Percentiles rank a stretch among this genome's conserved stretches.
These are phyloP conservation scores for Yamadazyma friedrichii DNA, from an alignment of 1,139 yeast species.

Conservation along the genomic window DNA sequence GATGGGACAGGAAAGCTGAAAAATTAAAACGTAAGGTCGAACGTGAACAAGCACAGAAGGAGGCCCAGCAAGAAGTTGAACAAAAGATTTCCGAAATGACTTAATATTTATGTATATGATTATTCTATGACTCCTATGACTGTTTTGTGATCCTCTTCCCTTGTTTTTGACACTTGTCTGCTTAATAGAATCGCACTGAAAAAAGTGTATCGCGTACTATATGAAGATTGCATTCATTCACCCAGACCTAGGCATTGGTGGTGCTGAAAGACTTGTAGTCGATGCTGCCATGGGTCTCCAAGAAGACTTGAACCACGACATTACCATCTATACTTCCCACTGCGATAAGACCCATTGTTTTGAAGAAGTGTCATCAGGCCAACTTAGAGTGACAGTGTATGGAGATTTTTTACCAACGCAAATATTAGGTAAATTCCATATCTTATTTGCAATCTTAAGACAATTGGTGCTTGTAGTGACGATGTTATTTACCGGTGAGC, in stretches of 20 bases:
- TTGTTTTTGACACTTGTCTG: no score
- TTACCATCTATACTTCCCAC: constrained; percentile 81
- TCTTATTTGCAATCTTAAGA: constrained; percentile 79
- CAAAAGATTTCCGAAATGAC: background rate
- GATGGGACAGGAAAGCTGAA: constrained; percentile 67
- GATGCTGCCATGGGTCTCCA: constrained; percentile 93
- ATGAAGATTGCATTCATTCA: constrained; percentile 75
- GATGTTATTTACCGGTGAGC: constrained; percentile 50
- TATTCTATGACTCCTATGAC: background rate
- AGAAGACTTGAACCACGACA: constrained; percentile 54
- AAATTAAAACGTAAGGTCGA: constrained; percentile 46
- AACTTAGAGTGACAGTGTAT: constrained; percentile 61
- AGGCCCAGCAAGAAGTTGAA: constrained; percentile 4
- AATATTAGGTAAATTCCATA: constrained; percentile 64
- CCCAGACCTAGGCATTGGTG: constrained; percentile 95
- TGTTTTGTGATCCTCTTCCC: no score
- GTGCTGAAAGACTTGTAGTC: constrained; percentile 93
- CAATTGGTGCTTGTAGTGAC: constrained; percentile 66
- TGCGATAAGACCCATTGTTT: constrained; percentile 86
- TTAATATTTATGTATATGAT: constrained; percentile 6
- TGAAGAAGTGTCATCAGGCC: constrained; percentile 70
- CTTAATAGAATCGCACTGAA: no score
- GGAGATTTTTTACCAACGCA: constrained; percentile 85
- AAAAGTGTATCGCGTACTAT: background rate
- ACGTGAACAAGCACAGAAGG: constrained; percentile 32